Base-by-base conservation (phyloP, 1,284 basidiomycete genomes). In the Rhodotorula sp. region DNA sequence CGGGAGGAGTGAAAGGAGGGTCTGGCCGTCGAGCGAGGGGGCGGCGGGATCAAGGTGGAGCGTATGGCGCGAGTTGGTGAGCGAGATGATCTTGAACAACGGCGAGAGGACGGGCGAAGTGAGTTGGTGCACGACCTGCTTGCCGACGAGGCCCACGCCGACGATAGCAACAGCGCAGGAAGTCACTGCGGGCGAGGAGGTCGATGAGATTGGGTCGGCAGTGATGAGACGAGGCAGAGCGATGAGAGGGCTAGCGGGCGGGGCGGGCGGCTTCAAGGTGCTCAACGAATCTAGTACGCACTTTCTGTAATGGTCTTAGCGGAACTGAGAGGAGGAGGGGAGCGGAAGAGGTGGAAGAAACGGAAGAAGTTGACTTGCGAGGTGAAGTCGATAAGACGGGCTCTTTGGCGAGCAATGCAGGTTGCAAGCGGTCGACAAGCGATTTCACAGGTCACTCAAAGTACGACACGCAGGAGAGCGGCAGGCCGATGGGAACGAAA, bases 141-240 rank as follows among this genome's bases (percentile, higher is more conserved):
- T 84, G 56, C 94, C 94, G 59, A 96, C 94, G 65, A 93, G 88
- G 20, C 93, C 93, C 55, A 91, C 85, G 69, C 93, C 93, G 69
- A 95, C 68, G 56, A 70, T 58, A 8, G 65, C 68, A 37, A 71
- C 70, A 28, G 52, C 34, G 40, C 47, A 53, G 16, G 64, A 28
- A 20, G 64, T 60, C 64, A 65, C 59, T 56, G 51, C n/a, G 28
- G 1, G 24, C 28, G 30, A 30, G 18, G 30, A 40, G 34, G n/a
- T 31, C 26, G 24, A 15, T 8, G 34, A 15, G 34, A 40, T 24
- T 5, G 55, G 34, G 22, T 56, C 22, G 31, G 55, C 6, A 40
- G 34, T 40, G 55, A 15, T 18, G 30, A 54, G 52, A 15, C 16
- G 20, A 28, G 31, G 28, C 28, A n/a, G 3, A 11, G 28, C 16